A percentile compares a stretch with the other conserved stretches of the same genome.
phyloP scores from a whole-genome alignment of 2,329 filamentous ascomycete species.

The Periconia sp. region DNA sequence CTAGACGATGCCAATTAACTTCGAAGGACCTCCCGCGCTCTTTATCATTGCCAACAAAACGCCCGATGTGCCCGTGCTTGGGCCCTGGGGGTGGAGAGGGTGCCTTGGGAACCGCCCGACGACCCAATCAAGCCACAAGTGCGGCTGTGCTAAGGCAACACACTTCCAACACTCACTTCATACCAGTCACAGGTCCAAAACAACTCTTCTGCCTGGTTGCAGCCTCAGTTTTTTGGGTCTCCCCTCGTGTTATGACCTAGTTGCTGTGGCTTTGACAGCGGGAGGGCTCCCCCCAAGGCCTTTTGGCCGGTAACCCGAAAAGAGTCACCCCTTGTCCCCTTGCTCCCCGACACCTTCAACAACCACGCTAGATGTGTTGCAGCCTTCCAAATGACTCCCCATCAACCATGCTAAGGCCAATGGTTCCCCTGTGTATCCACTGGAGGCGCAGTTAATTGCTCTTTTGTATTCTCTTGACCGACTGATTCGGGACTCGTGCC shows the following conservation, averaged over 20 bases:
- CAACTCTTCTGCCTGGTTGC: conserved; percentile 27
- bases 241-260: conserved; percentile 22
- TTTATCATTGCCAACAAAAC: conserved; percentile 25
- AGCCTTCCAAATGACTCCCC: conserved; percentile 31
- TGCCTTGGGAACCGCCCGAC: conserved; percentile 33
- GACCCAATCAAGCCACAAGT: conserved; percentile 11
- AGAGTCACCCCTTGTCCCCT: conserved; percentile 27
- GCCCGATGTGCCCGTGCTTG: not conserved
- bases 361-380: conserved; percentile 25
- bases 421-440: conserved; percentile 10
- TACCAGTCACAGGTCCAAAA: conserved; percentile 18
- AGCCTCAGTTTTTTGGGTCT: conserved; percentile 16
- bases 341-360: conserved; percentile 13
- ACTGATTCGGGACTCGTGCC: conserved; percentile 30
- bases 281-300: conserved; percentile 10
- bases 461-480: conserved; percentile 17
- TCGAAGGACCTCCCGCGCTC: conserved; percentile 26
- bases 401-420: conserved; percentile 25
- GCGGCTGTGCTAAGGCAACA: conserved; percentile 40
- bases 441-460: conserved; percentile 28
- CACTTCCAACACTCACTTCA: conserved; percentile 30
- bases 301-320: conserved; percentile 25
- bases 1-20: conserved; percentile 10
- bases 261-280: conserved; percentile 28
- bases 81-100: conserved; percentile 11